A percentile compares a stretch with the other conserved stretches of the same genome.
Evolutionary conservation across 2,329 filamentous ascomycete species (phyloP).

Genomic region (Exophiala sp.): DNA sequence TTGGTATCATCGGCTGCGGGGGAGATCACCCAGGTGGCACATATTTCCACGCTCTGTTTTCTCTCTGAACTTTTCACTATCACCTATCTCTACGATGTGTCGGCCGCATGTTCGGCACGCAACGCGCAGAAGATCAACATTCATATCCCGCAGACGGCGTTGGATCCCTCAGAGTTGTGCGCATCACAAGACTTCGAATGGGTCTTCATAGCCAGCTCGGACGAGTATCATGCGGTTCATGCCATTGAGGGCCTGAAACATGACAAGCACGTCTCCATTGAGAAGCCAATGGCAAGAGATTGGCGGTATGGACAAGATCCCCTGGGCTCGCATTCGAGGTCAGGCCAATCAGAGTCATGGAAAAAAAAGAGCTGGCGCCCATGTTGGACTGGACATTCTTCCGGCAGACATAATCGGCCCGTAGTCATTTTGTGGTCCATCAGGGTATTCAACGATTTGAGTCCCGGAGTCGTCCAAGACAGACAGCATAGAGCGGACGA

Average conservation of each 20-base stretch:
- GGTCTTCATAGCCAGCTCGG: constrained; percentile 50
- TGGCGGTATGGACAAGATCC: constrained; percentile 45
- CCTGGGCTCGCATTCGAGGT: constrained; percentile 45
- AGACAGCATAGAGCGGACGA: constrained; percentile 25
- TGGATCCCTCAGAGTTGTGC: constrained; percentile 37
- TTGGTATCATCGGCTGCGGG: constrained; percentile 36
- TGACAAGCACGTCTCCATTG: constrained; percentile 54
- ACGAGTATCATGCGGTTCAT: constrained; percentile 52
- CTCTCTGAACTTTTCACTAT: constrained; percentile 43
- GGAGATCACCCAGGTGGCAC: constrained; percentile 49
- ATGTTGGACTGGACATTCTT: too few relatives aligned
- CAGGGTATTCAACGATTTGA: constrained; percentile 38
- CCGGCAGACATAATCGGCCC: constrained; percentile 50
- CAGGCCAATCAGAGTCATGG: too few relatives aligned
- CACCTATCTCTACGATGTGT: constrained; percentile 50
- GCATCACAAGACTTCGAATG: constrained; percentile 44
- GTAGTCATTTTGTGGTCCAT: constrained; percentile 35
- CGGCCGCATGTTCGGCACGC: constrained; percentile 37
- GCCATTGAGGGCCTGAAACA: constrained; percentile 48
- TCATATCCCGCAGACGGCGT: constrained; percentile 33
- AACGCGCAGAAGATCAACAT: constrained; percentile 32
- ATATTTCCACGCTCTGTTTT: constrained; percentile 47
- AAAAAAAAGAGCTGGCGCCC: too few relatives aligned
- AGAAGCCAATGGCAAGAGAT: constrained; percentile 57
- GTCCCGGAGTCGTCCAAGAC: constrained; percentile 28